Evolutionary conservation across 768 basidiomycete species (phyloP).

Genomic region (Nidularia pulvinata): DNA sequence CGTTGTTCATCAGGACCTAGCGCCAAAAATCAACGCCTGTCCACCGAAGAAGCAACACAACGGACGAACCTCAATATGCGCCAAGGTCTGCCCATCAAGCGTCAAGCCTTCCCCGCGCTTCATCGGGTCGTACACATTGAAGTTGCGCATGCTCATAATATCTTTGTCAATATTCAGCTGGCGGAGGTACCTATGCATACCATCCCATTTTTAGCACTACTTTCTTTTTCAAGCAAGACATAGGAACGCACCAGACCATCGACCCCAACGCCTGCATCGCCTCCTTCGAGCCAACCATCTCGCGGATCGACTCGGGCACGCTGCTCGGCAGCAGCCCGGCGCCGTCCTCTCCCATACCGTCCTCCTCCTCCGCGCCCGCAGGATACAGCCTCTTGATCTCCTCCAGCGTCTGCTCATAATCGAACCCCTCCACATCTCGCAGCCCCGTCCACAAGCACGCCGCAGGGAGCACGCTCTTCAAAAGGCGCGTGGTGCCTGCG

Average conservation of each 20-base stretch:
- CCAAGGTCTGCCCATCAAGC: constrained; percentile 93
- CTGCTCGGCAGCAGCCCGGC: constrained; percentile 40
- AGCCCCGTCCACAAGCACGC: constrained; percentile 90
- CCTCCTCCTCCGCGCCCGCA: constrained; percentile 34
- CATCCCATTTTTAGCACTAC: constrained; percentile 8
- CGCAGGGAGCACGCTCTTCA: constrained; percentile 79
- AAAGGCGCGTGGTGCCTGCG: constrained; percentile 75
- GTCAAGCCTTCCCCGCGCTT: constrained; percentile 82
- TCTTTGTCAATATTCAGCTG: constrained; percentile 97
- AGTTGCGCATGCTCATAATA: constrained; percentile 94
- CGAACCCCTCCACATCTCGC: constrained; percentile 79
- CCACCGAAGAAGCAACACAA: not conserved
- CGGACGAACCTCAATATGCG: constrained; percentile 81
- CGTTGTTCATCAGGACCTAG: constrained; percentile 91
- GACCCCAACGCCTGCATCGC: constrained; percentile 89
- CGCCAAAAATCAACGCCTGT: constrained; percentile 1
- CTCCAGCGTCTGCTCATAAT: constrained; percentile 66
- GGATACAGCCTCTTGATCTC: constrained; percentile 72
- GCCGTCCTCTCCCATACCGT: constrained; percentile 25
- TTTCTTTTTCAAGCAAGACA: constrained; percentile 18
- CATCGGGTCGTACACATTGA: constrained; percentile 97
- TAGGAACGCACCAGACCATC: constrained; percentile 76
- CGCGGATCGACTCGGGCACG: constrained; percentile 73
- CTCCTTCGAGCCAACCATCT: constrained; percentile 60
- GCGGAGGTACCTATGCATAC: constrained; percentile 76